A percentile compares a stretch with the other conserved stretches of the same genome.
phyloP scores from a whole-genome alignment of 2,329 filamentous ascomycete genomes.

The Metarhizium guizhouense region DNA sequence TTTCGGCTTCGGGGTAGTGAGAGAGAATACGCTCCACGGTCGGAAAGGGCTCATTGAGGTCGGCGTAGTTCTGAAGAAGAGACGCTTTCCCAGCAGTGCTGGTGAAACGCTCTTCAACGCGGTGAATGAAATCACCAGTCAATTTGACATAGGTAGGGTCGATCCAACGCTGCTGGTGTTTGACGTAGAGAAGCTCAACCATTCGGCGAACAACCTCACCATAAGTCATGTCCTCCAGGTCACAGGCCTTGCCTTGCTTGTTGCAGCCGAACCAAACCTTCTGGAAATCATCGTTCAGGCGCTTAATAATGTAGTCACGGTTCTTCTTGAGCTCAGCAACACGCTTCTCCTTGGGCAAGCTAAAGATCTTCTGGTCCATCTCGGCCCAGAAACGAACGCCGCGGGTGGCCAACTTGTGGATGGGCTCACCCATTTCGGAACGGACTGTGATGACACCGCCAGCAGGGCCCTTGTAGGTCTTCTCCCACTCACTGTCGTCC shows the following conservation, averaged over 20 bases:
- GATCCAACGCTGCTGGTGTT: conserved; percentile 87
- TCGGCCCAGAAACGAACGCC: conserved; percentile 97
- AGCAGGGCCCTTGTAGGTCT: conserved; percentile 83
- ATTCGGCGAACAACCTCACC: conserved; percentile 77
- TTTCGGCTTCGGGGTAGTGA: conserved; percentile 76
- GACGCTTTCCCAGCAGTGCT: conserved; percentile 62
- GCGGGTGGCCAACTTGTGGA: conserved; percentile 95
- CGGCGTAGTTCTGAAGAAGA: conserved; percentile 79
- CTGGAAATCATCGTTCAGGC: conserved; percentile 91
- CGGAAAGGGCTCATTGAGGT: conserved; percentile 74
- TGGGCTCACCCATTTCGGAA: conserved; percentile 98
- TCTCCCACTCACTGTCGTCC: conserved; percentile 78
- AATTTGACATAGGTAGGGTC: conserved; percentile 74
- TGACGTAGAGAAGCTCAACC: conserved; percentile 85
- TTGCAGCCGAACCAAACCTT: conserved; percentile 96
- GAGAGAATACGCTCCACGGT: conserved; percentile 71
- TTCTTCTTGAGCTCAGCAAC: conserved; percentile 81
- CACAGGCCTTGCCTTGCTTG: conserved; percentile 67
- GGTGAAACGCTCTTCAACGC: conserved; percentile 94
- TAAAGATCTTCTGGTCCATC: conserved; percentile 98
- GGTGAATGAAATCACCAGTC: conserved; percentile 91
- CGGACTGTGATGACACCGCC: conserved; percentile 94
- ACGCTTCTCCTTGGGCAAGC: conserved; percentile 88
- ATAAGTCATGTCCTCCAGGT: conserved; percentile 95
- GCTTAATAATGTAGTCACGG: conserved; percentile 86